Evolutionary conservation across 192 early-diverging fungal genomes (phyloP).

Genomic region (Obelidium mucronatum): DNA sequence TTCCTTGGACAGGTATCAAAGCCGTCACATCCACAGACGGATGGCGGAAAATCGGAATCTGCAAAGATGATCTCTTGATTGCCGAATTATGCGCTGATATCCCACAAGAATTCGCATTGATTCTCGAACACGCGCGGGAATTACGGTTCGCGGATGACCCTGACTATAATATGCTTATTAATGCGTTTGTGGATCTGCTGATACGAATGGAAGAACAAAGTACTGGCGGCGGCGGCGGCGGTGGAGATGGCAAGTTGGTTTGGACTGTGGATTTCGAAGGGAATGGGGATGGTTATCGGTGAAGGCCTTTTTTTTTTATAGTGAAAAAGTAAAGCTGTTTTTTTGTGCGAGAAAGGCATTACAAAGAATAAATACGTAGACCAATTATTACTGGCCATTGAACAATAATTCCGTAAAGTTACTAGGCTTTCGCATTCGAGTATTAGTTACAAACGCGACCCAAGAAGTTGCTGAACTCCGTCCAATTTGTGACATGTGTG

Average conservation of each 20-base stretch:
- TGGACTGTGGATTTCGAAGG: not conserved
- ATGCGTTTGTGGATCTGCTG: conserved; percentile 39
- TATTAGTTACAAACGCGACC: too few species aligned
- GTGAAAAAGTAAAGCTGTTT: too few species aligned
- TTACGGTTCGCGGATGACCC: conserved; percentile 48
- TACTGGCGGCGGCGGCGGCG: not conserved
- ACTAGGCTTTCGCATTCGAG: too few species aligned
- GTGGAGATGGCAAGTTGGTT: not conserved
- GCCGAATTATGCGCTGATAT: conserved; percentile 41
- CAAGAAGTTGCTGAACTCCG: too few species aligned
- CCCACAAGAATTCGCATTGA: conserved; percentile 41
- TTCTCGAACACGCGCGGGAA: conserved; percentile 48
- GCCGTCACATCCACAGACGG: conserved; percentile 48
- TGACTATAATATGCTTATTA: conserved; percentile 43
- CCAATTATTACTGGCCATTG: too few species aligned
- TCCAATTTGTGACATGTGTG: too few species aligned
- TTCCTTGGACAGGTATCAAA: conserved; percentile 52
- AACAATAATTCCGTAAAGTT: too few species aligned
- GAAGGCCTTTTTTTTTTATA: too few species aligned
- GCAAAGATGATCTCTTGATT: conserved; percentile 41
- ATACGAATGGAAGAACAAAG: conserved; percentile 14
- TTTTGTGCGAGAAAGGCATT: too few species aligned
- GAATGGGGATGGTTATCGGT: conserved; percentile 2
- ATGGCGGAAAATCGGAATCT: conserved; percentile 47
- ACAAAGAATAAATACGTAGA: too few species aligned